Percentiles rank a stretch among this genome's conserved stretches.
phyloP scores from a whole-genome alignment of 768 basidiomycete genomes.

The Rubroboletus pulcherrimus region DNA sequence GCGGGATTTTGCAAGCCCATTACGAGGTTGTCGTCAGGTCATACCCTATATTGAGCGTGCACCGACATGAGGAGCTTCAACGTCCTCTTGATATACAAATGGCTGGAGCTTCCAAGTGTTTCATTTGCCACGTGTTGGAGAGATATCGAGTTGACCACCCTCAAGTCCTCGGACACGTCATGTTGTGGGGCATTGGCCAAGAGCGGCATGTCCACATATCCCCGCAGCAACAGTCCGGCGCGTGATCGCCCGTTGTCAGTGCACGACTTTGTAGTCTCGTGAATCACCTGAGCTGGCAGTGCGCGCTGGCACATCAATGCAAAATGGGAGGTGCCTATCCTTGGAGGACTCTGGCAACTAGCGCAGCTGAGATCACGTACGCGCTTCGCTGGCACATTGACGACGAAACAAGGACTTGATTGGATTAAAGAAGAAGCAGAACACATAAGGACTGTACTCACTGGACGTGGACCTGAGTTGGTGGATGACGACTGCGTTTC shows the following conservation, averaged over 20 bases:
- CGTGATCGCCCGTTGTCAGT: conserved; percentile 3
- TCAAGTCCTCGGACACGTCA: conserved; percentile 18
- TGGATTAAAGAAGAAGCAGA: background rate
- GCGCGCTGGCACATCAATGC: background rate
- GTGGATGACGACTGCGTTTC: background rate
- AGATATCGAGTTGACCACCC: background rate
- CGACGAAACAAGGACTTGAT: background rate
- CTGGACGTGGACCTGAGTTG: background rate
- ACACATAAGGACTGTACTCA: background rate
- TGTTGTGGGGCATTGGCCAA: background rate
- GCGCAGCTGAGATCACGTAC: background rate
- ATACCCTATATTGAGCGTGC: conserved; percentile 1
- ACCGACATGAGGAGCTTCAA: background rate
- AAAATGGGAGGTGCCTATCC: conserved; percentile 11
- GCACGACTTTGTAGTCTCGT: background rate
- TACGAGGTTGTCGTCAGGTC: background rate
- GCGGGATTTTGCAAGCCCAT: conserved; percentile 1
- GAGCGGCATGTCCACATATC: background rate
- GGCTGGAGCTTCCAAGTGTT: conserved; percentile 8
- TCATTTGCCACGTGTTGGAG: conserved; percentile 17
- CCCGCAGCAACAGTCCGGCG: background rate
- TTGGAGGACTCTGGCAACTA: background rate
- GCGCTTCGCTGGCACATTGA: conserved; percentile 1
- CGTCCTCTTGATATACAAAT: background rate
- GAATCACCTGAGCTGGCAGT: conserved; percentile 7